Base-by-base conservation (phyloP, 2,329 filamentous ascomycete genomes). In the Paecilomyces sp. region DNA sequence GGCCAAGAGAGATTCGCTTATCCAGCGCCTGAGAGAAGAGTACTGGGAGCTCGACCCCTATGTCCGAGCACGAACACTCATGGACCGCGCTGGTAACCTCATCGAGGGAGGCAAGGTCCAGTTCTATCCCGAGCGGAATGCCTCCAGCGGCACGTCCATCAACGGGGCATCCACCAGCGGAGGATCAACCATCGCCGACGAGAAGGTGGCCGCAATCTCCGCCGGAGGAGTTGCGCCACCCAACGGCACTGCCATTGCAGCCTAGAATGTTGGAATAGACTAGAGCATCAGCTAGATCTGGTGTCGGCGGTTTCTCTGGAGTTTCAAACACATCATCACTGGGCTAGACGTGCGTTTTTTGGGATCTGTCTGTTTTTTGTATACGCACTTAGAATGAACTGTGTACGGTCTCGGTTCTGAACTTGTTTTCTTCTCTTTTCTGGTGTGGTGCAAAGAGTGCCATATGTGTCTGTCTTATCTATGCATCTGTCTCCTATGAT, bases 21-120 rank as follows among this genome's bases (percentile, higher is more conserved):
- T 89, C 1, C 81, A 81, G 56, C 77, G 83, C 63, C 71, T 97
- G 66, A 82, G 82, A 62, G 80, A 83, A 55, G 90, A 90, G 66
- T 99, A 97, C 77, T 99, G 94, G 93, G 82, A 83, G 47, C 75
- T 97, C 57, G 94, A 99, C 76, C 91, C 91, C 0, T 96, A 93
- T 72, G 73, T 97, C 31, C 82, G 94, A 47, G 91, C 92, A 12
- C 83, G 88, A 68, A 89, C 87, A n/a, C 76, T 91, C 62, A 97
- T 96, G 67, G 94, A 99, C 73, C 85, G 94, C 61, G 83, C 82
- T 12, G 90, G 92, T 0, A 78, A 94, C 61, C 81, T 97, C 54
- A 78, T 84, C 61, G 76, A 80, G 0, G 85, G 80, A 11, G 92
- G 92, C 1, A 82, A 82, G 69, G 76, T 93, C 52, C 79, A 90